phyloP scores from a whole-genome alignment of 2,329 filamentous ascomycete genomes.

The Conoideocrella luteorostrata region DNA sequence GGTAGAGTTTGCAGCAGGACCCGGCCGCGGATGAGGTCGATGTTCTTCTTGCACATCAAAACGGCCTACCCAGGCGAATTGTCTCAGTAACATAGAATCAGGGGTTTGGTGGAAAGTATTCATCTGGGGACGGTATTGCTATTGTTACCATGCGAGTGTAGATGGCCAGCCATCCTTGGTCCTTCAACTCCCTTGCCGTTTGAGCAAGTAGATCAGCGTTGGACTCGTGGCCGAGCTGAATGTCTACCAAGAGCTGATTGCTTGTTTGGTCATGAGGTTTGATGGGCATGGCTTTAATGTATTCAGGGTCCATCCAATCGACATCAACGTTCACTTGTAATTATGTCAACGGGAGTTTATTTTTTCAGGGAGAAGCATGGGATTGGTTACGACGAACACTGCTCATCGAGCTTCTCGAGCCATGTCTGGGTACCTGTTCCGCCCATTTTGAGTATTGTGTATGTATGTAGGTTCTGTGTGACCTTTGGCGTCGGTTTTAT shows the following conservation, averaged over 20 bases:
- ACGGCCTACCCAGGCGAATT: constrained; percentile 32
- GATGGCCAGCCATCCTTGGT: constrained; percentile 39
- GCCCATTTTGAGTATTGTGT: too few relatives aligned
- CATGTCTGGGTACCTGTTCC: too few relatives aligned
- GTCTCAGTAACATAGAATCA: too few relatives aligned
- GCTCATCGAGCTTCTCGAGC: constrained; percentile 37
- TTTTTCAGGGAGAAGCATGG: not conserved
- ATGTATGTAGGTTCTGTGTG: too few relatives aligned
- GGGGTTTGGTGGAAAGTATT: not conserved
- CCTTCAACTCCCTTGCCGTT: constrained; percentile 36
- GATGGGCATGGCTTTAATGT: constrained; percentile 37
- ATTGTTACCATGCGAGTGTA: constrained; percentile 36
- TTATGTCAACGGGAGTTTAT: not conserved
- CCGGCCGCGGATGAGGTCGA: constrained; percentile 38
- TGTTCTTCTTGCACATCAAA: constrained; percentile 39
- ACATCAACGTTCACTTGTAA: constrained; percentile 42
- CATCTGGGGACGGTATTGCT: not conserved
- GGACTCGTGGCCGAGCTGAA: constrained; percentile 35
- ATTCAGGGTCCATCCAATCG: constrained; percentile 45
- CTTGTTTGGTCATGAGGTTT: constrained; percentile 42
- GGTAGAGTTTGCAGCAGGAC: constrained; percentile 43
- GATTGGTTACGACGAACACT: constrained; percentile 21
- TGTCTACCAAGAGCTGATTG: constrained; percentile 43
- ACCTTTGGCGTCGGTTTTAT: too few relatives aligned
- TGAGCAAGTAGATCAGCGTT: constrained; percentile 36